phyloP scores from a whole-genome alignment of 2,329 filamentous ascomycete genomes.

The Tolypocladium amazonense region DNA sequence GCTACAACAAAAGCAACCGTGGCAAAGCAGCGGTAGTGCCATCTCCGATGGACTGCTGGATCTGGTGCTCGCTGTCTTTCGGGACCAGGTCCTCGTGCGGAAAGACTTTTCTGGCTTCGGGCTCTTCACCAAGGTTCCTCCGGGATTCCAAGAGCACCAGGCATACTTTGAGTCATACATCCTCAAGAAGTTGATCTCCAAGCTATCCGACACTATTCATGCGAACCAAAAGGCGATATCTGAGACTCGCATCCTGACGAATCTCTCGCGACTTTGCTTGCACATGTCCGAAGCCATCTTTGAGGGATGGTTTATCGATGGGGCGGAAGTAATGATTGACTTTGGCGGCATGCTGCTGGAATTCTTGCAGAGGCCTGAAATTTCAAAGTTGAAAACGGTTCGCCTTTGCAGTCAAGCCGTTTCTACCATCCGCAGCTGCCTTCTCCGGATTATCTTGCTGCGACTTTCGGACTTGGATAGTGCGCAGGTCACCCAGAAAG shows the following conservation, averaged over 20 bases:
- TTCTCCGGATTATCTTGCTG: constrained; percentile 70
- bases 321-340: constrained; percentile 72
- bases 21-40: constrained; percentile 50
- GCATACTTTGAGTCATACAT: constrained; percentile 92
- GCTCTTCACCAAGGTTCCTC: constrained; percentile 77
- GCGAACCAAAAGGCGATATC: constrained; percentile 60
- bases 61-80: constrained; percentile 68
- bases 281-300: constrained; percentile 87
- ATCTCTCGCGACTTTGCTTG: constrained; percentile 68
- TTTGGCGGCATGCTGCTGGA: constrained; percentile 79
- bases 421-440: constrained; percentile 61
- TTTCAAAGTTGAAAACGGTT: constrained; percentile 74
- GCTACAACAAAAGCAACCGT: constrained; percentile 32
- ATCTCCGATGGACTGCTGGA: constrained; percentile 70
- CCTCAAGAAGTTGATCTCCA: constrained; percentile 61
- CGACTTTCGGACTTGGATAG: constrained; percentile 76
- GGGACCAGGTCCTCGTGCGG: constrained; percentile 72
- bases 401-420: constrained; percentile 84
- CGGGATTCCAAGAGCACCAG: constrained; percentile 88
- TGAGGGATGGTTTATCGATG: constrained; percentile 93
- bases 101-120: constrained; percentile 89
- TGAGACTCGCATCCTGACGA: constrained; percentile 77
- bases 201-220: constrained; percentile 60
- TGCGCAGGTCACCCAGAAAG: constrained; percentile 42
- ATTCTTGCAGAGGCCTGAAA: constrained; percentile 75